Evolutionary conservation across 2,329 filamentous ascomycete genomes (phyloP), one percentile per base, ranked within the genome.

Genomic region (Graphilbum ipis-grandicollis): DNA sequence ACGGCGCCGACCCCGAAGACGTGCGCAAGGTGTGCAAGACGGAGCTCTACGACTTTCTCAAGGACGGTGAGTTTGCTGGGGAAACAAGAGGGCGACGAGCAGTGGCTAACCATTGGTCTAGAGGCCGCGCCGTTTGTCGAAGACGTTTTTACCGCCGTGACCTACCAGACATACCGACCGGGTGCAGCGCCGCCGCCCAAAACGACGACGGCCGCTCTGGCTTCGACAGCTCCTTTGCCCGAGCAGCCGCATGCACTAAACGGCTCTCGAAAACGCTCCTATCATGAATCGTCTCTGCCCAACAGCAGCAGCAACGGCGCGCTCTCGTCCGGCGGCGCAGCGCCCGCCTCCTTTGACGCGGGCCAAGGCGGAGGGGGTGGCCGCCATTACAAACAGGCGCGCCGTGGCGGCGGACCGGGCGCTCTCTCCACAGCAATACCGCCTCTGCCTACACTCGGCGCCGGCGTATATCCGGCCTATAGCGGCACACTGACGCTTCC

Each of bases 1-100:
- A 79, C 42, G 78, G 84, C 44, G 77, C 76, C 42, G 64, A 72
- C 35, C 59, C 67, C 30, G 63, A 66, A n/a, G 63, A 69, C 17
- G 74, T 85, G 37, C 69, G 73, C 48, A 60, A 66, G 47, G 68
- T 79, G 36, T 84, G 79, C 54, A 65, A 81, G 50, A 64, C 71
- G 37, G 77, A 84, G 52, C 73, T 88, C 30, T 68, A 71, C 3
- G 80, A 86, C 50, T 88, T 88, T 51, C 56, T 88, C 15, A 71
- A 71, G 48, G 75, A 83, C 48, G 69, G 76, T 72, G 47, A 19
- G 52, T 22, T 9, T 34, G 26, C 8, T n/a, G 10, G 26, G 9
- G 6, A 28, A 13, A 9, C 8, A 5, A 12, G 26, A 5, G 26
- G 26, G 10, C 5, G 26, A 13, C 6, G 26, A 13, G 26, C 14